Evolutionary conservation across 331 rosid genomes (phyloP), one percentile per base, ranked within the genome.

Genomic region (Ulmus americana): DNA sequence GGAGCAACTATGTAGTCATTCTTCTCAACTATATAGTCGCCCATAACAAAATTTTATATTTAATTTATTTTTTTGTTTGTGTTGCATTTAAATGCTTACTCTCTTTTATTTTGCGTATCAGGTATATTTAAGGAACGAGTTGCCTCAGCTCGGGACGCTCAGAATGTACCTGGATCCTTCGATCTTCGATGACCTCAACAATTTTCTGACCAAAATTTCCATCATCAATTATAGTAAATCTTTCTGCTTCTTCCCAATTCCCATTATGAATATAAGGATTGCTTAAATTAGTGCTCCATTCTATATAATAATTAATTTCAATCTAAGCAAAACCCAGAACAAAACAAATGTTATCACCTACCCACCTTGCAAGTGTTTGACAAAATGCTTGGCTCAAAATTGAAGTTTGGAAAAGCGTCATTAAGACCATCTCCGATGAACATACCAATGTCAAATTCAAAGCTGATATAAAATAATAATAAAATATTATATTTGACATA

Each of bases 211-310:
- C 22, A 20, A 20, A 20, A 20, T 20, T 20, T n/a, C n/a, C n/a
- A n/a, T n/a, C n/a, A n/a, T n/a, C 63, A 15, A 50, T 42, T 16
- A 18, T 8, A 49, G 14, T 49, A 18, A 13, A 4, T 15, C 14
- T 42, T 1, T 43, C 15, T 10, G 6, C 13, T 2, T 41, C 7
- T 55, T 6, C 5, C 13, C 10, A 9, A 20, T 10, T 55, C 39
- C 22, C 4, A 16, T 39, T 13, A 11, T 59, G 18, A 22, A 45
- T 12, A 45, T 45, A 45, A 62, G 54, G 67, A 63, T 49, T 6
- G 43, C 20, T 44, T 63, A 41, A 48, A 46, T 14, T 64, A 64
- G 69, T 49, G 69, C 58, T 58, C 47, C n/a, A 47, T 48, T 44
- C 5, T n/a, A 57, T 28, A 12, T 43, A 53, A 54, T 66, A 18